phyloP scores from a whole-genome alignment of 345 rosid genomes.

The Salix brachista region DNA sequence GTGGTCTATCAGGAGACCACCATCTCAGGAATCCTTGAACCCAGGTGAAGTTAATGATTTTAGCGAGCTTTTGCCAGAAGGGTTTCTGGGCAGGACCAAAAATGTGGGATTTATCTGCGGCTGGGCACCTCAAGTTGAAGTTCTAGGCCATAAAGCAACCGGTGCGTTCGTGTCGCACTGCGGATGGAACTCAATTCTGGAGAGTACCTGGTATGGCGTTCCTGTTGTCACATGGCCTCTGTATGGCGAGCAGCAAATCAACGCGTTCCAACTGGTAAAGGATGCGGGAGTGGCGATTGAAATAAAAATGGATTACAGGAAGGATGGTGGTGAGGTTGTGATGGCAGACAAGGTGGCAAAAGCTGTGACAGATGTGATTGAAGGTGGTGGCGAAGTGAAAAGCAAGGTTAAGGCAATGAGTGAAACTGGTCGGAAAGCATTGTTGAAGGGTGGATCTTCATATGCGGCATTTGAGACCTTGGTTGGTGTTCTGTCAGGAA shows the following conservation, averaged over 20 bases:
- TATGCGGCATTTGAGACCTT: neutral
- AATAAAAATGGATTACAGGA: conserved; percentile 41
- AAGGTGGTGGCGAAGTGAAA: conserved; percentile 25
- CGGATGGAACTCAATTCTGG: conserved; percentile 54
- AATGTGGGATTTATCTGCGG: conserved; percentile 33
- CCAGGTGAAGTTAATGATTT: conserved; percentile 27
- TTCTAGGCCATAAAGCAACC: conserved; percentile 31
- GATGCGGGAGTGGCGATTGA: conserved; percentile 46
- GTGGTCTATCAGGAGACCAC: conserved; percentile 45
- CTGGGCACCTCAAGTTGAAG: conserved; percentile 47
- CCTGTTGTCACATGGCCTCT: conserved; percentile 53
- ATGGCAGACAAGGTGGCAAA: conserved; percentile 34
- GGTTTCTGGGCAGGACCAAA: conserved; percentile 36
- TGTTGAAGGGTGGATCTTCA: conserved; percentile 42
- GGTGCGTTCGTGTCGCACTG: conserved; percentile 73
- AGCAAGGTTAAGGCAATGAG: conserved; percentile 32
- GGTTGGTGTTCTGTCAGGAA: neutral
- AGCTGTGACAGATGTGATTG: conserved; percentile 33
- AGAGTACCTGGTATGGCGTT: conserved; percentile 49
- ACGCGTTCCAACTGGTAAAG: conserved; percentile 39
- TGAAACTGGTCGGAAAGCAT: conserved; percentile 22
- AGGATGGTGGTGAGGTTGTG: conserved; percentile 7
- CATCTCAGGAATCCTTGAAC: neutral
- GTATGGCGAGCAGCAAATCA: conserved; percentile 55
- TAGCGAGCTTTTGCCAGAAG: conserved; percentile 34